Base-by-base conservation (phyloP, 2,329 filamentous ascomycete species). In the Dothideomycetidae sp. region DNA sequence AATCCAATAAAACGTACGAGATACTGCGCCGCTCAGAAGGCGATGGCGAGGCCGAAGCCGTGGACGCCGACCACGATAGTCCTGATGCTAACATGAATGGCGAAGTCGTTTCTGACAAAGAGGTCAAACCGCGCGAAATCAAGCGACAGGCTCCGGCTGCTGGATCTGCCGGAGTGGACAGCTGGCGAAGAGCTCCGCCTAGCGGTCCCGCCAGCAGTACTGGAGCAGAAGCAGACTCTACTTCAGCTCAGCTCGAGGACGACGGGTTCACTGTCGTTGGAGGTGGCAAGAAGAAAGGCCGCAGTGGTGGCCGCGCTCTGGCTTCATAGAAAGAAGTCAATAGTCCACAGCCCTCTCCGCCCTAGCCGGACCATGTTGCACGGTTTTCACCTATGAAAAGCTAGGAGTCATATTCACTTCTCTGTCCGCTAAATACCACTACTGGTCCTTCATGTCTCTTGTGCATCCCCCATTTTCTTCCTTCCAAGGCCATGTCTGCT, bases 121-220 rank as follows among this genome's bases (percentile, higher is more conserved):
- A 60, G 21, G 61, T 64, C 42, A 71, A 71, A 56, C 64, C 71
- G 17, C 67, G 71, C 49, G 68, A 75, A 49, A 56, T 69, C 33
- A 61, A 67, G 29, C 58, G 58, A 34, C 60, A 67, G 33, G 55
- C 62, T 12, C 50, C 59, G 47, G 62, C 45, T 54, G 66, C 46
- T 51, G 59, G 56, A 50, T 62, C 45, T 54, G 7, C 21, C 21
- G 21, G 21, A 7, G 44, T 38, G 5, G 31, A 42, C 36, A 36
- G 41, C 21, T 44, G 48, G 46, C 44, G 58, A 48, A 26, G 21
- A 26, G 56, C 30, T 5, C 16, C 58, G 43, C 50, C 51, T 13
- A 28, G 50, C 44, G 48, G 53, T 42, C 9, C 44, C 42, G 46
- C 43, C 19, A 47, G 51, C 11, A n/a, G n/a, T n/a, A n/a, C n/a